phyloP scores from a whole-genome alignment of 2,329 filamentous ascomycete species.

The Calonectria leucothoes region DNA sequence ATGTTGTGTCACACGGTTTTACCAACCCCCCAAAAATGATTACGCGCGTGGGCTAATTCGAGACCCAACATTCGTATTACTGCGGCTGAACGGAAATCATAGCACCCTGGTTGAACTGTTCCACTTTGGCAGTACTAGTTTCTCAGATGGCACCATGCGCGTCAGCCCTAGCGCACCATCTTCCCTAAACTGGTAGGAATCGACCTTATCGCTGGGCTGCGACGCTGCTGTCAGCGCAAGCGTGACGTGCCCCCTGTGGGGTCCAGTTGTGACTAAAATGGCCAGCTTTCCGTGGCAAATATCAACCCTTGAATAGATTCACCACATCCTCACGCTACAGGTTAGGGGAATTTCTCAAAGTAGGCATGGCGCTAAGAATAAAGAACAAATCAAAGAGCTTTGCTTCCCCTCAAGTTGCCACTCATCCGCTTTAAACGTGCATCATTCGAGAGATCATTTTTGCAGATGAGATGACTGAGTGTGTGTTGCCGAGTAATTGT shows the following conservation, averaged over 20 bases:
- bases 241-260: background rate
- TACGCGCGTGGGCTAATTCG: background rate
- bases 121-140: background rate
- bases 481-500: background rate
- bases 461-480: background rate
- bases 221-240: background rate
- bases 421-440: background rate
- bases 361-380: background rate
- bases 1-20: background rate
- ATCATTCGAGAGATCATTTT: background rate
- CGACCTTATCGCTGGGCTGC: background rate
- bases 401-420: background rate
- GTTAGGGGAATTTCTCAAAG: too few species aligned
- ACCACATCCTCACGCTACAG: background rate
- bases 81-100: background rate
- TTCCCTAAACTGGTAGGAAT: background rate
- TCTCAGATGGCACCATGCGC: background rate
- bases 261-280: background rate
- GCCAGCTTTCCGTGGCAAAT: background rate
- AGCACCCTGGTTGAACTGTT: background rate
- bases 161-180: background rate
- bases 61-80: background rate
- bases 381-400: background rate
- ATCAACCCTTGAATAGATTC: background rate
- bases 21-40: background rate